These are phyloP conservation scores for Rhizopus delemar DNA, from an alignment of 371 early-diverging fungal genomes.

Conservation along the genomic window DNA sequence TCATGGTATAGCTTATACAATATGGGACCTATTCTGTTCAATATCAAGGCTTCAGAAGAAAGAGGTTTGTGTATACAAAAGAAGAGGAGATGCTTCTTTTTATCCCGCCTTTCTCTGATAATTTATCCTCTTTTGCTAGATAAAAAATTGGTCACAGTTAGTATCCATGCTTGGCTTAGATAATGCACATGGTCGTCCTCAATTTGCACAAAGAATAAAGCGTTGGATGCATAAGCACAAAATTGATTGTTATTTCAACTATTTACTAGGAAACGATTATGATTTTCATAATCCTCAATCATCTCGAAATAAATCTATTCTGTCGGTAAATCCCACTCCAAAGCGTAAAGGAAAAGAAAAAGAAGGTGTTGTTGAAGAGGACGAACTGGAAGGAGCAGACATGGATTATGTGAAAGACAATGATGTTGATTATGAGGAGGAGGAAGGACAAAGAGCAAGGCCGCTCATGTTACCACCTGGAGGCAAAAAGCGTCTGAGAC, in stretches of 20 bases:
- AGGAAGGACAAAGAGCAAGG: not conserved
- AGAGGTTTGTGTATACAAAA: slow-evolving; percentile 20
- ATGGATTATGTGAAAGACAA: not conserved
- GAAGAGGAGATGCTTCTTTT: no score
- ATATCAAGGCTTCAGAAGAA: slow-evolving; percentile 38
- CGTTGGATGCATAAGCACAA: slow-evolving; percentile 50
- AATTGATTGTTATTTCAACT: slow-evolving; percentile 49
- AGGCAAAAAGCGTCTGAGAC: not conserved
- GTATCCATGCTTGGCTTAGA: slow-evolving; percentile 38
- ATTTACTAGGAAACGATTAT: slow-evolving; percentile 39
- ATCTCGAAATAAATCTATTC: not conserved
- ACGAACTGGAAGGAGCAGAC: not conserved
- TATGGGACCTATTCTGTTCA: slow-evolving; percentile 40
- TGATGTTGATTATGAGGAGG: slow-evolving; percentile 2
- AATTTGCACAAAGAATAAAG: slow-evolving; percentile 45
- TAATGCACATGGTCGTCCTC: slow-evolving; percentile 36
- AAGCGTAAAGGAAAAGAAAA: not conserved
- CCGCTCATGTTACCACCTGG: not conserved
- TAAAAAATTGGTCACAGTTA: slow-evolving; percentile 48
- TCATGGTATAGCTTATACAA: slow-evolving; percentile 27
- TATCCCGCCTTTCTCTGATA: no score
- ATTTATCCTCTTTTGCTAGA: slow-evolving; percentile 9
- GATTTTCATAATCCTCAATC: slow-evolving; percentile 20
- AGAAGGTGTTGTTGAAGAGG: slow-evolving; percentile 2
- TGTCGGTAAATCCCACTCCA: not conserved